Base-by-base conservation (phyloP, 768 basidiomycete species). In the Serendipita vermifera region DNA sequence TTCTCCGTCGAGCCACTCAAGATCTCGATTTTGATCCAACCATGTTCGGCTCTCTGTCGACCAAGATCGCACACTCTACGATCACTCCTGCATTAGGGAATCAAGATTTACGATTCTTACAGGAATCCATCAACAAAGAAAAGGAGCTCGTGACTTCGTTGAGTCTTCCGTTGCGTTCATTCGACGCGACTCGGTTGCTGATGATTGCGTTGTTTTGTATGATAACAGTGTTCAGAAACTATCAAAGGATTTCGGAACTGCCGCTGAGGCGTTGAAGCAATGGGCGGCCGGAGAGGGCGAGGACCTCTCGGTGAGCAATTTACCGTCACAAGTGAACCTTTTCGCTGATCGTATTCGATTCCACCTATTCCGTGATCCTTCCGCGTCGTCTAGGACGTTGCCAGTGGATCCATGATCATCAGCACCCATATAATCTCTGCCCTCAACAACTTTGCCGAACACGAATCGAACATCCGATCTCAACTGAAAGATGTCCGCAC, bases 81-180 rank as follows among this genome's bases (percentile, higher is more conserved):
- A 85, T 87, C 3, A 72, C 92, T 4, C 85, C 90, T 38, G 73
- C 80, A 0, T 68, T 88, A 7, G 77, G 78, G 1, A 91, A 89
- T 66, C 80, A 82, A 62, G 91, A 93, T 66, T 69, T 92, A 3
- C 72, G 83, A 26, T 79, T 82, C 0, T 71, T 96, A 5, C 91
- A 96, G 65, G 90, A 92, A 64, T 75, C 94, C 60, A 97, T 97
- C 56, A 83, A 80, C 2, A 79, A 86, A 1, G 91, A 96, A 70
- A 97, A 97, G 71, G 71, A 77, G 5, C 81, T 93, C 5, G 73
- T 93, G 29, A 70, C 74, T 46, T 77, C 85, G 87, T 90, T 29
- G 26, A 22, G 1, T 22, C 31, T 2, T 33, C 35, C 27, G 24
- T 35, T 0, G 17, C 17, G 3, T 40, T 33, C 20, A 36, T 27